Evolutionary conservation across 2,329 filamentous ascomycete species (phyloP), one percentile per base, ranked within the genome.

Genomic region (Colletotrichum magnum): DNA sequence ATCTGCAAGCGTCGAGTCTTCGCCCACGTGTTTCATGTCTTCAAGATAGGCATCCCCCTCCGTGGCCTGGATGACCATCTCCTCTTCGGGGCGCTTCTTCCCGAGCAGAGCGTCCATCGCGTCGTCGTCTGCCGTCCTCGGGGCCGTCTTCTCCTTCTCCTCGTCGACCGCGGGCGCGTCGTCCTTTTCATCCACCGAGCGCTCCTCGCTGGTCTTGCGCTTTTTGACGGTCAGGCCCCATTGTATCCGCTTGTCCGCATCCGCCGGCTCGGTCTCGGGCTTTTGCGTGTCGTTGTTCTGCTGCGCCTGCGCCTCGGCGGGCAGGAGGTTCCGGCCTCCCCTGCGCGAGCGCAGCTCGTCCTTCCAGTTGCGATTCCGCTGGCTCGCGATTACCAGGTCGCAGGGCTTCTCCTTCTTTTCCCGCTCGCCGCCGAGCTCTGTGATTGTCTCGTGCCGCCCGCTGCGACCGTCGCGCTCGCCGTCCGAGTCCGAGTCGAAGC

Each of bases 1-100:
- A 75, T 96, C 94, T 41, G 93, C 93, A 18, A 97, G 83, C 0
- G 90, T 93, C 4, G 94, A 91, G 36, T 89, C 86, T 24, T 94
- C 92, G 1, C 94, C 94, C 1, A 94, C 92, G 28, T 88, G 83
- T 13, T 88, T 85, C 36, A 95, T 87, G 77, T 95, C 93, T 28
- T 88, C 87, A 39, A 85, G 85, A 75, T 94, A 95, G 3, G 90
- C 90, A 68, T 92, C 91, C 72, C 88, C 84, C 73, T 93, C 91
- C n/a, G 85, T 86, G 15, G 85, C 76, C 4, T 77, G 76, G 66
- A 92, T 91, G 16, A 90, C 79, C 13, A 89, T 81, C 67, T 89
- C 77, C 15, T 79, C 74, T 21, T 74, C 85, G 24, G 80, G 74
- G 54, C 77, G 69, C 76, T 73, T 85, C 77, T 88, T 86, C 3